These are phyloP conservation scores for Bimuria novae-zelandiae DNA, from an alignment of 2,329 filamentous ascomycete species.

Conservation along the genomic window DNA sequence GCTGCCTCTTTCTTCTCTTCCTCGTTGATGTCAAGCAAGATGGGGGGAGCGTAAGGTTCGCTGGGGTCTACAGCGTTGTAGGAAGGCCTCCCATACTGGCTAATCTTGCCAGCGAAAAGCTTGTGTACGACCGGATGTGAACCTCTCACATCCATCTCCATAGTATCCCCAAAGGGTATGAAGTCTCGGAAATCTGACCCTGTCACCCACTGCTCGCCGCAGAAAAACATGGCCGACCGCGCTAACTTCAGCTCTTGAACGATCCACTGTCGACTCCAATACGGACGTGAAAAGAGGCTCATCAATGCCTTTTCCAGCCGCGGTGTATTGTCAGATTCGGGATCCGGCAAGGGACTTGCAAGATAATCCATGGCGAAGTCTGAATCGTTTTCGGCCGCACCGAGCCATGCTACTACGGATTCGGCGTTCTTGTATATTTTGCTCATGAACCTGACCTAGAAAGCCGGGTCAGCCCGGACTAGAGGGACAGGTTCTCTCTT, in stretches of 20 bases:
- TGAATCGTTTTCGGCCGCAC: background rate
- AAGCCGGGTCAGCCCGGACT: background rate
- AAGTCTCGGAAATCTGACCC: background rate
- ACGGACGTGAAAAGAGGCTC: background rate
- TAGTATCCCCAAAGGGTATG: too few species aligned
- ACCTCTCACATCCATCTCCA: background rate
- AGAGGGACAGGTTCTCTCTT: background rate
- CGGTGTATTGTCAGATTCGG: background rate
- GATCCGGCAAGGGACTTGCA: background rate
- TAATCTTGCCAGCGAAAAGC: background rate
- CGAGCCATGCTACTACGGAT: slow-evolving; percentile 5
- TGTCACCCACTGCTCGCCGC: background rate
- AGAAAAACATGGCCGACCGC: background rate
- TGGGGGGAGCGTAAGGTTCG: too few species aligned
- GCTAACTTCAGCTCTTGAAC: background rate
- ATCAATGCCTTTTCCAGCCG: background rate
- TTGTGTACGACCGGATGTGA: background rate
- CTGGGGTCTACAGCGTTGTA: background rate
- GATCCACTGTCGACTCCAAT: background rate
- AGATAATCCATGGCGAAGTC: background rate
- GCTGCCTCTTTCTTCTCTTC: background rate
- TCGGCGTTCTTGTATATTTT: slow-evolving; percentile 7
- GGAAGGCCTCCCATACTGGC: background rate
- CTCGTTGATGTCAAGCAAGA: background rate
- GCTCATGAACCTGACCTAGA: slow-evolving; percentile 5